Percentiles rank a stretch among this genome's conserved stretches.
These are phyloP conservation scores for Ogataea degrootiae DNA, from an alignment of 805 yeast genomes.

Conservation along the genomic window DNA sequence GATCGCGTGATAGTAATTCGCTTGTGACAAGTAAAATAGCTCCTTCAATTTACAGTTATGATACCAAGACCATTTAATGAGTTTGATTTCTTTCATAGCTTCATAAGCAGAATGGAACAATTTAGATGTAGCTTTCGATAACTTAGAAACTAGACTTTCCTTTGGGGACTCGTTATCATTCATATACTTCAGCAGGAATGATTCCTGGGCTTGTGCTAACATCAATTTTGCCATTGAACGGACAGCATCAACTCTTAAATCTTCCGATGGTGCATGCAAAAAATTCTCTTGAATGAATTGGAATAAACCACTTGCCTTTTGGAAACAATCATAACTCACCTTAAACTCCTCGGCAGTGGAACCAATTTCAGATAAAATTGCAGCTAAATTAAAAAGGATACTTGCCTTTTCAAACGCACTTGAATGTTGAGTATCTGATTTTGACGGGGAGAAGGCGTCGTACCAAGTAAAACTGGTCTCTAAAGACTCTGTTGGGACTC, in stretches of 20 bases:
- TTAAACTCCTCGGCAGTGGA: constrained; percentile 44
- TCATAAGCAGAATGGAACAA: constrained; percentile 51
- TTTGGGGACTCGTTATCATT: constrained; percentile 42
- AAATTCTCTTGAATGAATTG: constrained; percentile 73
- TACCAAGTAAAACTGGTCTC: constrained; percentile 70
- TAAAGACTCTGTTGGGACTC: constrained; percentile 58
- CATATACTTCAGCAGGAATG: constrained; percentile 62
- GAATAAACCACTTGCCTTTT: constrained; percentile 76
- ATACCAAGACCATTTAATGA: constrained; percentile 41
- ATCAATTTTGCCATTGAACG: constrained; percentile 58
- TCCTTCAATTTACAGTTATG: constrained; percentile 47
- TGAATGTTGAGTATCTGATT: constrained; percentile 64
- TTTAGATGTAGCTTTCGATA: constrained; percentile 58
- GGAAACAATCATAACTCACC: constrained; percentile 53
- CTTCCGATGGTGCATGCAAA: constrained; percentile 82
- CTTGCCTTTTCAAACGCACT: constrained; percentile 88
- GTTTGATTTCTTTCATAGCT: constrained; percentile 33
- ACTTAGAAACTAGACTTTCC: constrained; percentile 67
- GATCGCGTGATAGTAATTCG: constrained; percentile 56
- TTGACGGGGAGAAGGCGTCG: constrained; percentile 56
- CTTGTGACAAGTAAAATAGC: constrained; percentile 52
- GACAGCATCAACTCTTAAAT: constrained; percentile 65
- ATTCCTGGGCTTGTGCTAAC: constrained; percentile 88
- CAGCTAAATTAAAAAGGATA: constrained; percentile 71
- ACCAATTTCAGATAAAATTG: constrained; percentile 52